Conservation (phyloP, 2,329 filamentous ascomycete species). For the Stachybotrys chlorohalonatus region DNA sequence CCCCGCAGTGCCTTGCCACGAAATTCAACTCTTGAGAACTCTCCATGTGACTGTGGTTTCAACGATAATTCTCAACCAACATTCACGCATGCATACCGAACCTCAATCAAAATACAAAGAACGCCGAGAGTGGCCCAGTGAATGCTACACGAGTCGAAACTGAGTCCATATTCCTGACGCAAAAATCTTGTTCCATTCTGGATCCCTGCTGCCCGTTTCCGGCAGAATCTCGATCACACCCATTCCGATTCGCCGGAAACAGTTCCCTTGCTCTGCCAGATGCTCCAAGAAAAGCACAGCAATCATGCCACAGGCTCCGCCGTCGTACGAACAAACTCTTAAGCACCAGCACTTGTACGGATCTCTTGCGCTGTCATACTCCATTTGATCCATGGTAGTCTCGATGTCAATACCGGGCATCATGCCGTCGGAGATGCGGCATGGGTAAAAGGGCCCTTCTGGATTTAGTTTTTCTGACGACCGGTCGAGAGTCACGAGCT, state of each 20-base stretch:
- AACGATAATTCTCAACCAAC: too few relatives aligned
- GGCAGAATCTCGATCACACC: neutral
- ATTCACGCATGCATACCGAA: too few relatives aligned
- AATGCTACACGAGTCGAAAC: neutral
- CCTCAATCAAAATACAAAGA: too few relatives aligned
- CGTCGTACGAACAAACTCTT: neutral
- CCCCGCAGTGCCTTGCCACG: too few relatives aligned
- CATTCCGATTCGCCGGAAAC: neutral
- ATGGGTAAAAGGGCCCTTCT: neutral
- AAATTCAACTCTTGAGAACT: too few relatives aligned
- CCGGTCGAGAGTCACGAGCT: neutral
- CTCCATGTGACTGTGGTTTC: too few relatives aligned
- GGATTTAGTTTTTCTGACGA: neutral
- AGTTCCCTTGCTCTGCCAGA: neutral
- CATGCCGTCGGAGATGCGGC: neutral
- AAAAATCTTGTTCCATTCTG: neutral
- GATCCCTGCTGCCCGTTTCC: neutral
- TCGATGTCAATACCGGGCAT: neutral
- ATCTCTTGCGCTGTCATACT: neutral
- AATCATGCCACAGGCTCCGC: neutral
- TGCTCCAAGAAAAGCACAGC: neutral
- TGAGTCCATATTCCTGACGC: neutral
- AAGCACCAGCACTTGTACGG: neutral
- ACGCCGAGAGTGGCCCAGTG: too few relatives aligned
- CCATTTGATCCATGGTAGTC: neutral